Base-by-base conservation (phyloP, 192 early-diverging fungal species). In the Coemansia furcata region DNA sequence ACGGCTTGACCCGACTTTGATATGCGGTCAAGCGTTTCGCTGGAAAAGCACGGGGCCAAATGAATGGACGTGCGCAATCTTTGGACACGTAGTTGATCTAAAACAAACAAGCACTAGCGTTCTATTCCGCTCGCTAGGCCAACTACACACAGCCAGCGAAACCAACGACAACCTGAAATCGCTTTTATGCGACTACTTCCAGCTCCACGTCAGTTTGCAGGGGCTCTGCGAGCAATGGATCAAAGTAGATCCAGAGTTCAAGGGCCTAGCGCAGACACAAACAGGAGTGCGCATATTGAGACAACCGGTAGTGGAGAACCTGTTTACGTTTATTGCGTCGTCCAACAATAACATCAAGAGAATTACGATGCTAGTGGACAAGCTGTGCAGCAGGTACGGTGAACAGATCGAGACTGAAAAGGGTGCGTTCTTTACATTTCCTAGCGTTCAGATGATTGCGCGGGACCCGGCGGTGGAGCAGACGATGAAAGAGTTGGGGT, bases 281-380 rank as follows among this genome's bases (percentile, higher is more conserved):
- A 32, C 21, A 2, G 95, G 94, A 6, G 84, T 96, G 26, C 85
- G 94, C 36, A 87, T 92, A 3, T 62, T 96, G 26, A 75, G 90
- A 52, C 95, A 98, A 65, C 91, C 93, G 29, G 93, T 94, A 10
- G 83, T 88, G 19, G 97, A 99, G 77, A 94, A 88, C 65, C 62
- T 95, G 49, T 78, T 99, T 49, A 86, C 87, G 21, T 99, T 99
- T 65, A 97, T 99, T 11, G 97, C 95, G 73, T 92, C 91, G 4
- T 86, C 87, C 33, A 96, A 96, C 80, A 99, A 99, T 84, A 96
- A 98, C 83, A 97, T 99, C 44, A 71, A 85, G 23, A 80, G 97
- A 30, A 99, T 99, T 40, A 90, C 94, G 17, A 85, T 83, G 70
- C 62, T 77, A 14, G 59, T 73, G 9, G 64, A 74, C 64, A 77